Evolutionary conservation across 495 filamentous ascomycete genomes (phyloP), one percentile per base, ranked within the genome.

Genomic region (Astrocystis sublimbata): DNA sequence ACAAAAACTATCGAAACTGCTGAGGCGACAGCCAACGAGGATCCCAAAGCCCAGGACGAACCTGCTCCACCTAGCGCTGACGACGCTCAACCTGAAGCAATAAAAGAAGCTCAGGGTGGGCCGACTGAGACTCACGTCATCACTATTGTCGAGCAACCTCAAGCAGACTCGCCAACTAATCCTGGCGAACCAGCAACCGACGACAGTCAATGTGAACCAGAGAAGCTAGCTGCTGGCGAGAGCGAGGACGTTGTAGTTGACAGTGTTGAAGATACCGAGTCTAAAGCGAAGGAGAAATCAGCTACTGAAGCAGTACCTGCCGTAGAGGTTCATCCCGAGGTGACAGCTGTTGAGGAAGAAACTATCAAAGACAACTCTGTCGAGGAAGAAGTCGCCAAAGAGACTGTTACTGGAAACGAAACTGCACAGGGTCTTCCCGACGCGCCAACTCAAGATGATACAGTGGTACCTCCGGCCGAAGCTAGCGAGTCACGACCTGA

Each of bases 181-280:
- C 15, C 21, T 28, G 26, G 5, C 40, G 41, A 55, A 7, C 2
- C 13, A n/a, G n/a, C 47, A 12, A 23, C 38, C 36, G 41, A 26
- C 23, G 50, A 19, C 0, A 15, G 15, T 19, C 7, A 40, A 33
- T 4, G 30, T 10, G 50, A 55, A 6, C 26, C 35, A 1, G 50
- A 62, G 43, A 54, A 53, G 17, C 26, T 30, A 36, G 30, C 64
- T 35, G 19, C 33, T 58, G 65, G 45, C 23, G 36, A 36, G n/a
- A 41, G 17, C 35, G 19, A 60, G 9, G 21, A 0, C 6, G 30
- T 21, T 7, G 31, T 4, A 8, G 26, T 15, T 21, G 40, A 35
- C 17, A 24, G 17, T 4, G 4, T 12, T 2, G 56, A 38, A 4
- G 38, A 19, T n/a, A 12, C 3, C 0, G 58, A 33, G 13, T 9